Conservation (phyloP, 1,284 basidiomycete genomes). For the Boletus semigastroideus region DNA sequence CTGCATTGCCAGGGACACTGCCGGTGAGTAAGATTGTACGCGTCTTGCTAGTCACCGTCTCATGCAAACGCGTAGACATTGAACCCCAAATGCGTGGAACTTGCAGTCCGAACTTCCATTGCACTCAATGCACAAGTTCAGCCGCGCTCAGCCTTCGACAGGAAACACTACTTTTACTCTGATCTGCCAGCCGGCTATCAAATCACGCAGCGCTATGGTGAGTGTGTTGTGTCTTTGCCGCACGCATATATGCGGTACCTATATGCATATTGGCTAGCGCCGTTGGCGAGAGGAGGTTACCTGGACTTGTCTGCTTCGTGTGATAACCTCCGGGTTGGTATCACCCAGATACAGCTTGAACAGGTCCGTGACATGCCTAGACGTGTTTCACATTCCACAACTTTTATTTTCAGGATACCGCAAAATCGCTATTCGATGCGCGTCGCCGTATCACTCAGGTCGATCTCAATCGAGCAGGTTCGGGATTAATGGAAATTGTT, state of each 20-base stretch:
- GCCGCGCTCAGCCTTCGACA: conserved; percentile 80
- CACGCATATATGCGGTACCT: background rate
- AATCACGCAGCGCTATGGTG: conserved; percentile 93
- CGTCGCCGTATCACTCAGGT: conserved; percentile 61
- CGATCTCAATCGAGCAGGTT: conserved; percentile 91
- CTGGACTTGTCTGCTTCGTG: conserved; percentile 55
- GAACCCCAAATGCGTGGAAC: conserved; percentile 77
- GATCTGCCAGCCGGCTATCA: conserved; percentile 96
- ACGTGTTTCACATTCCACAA: conserved; percentile 1
- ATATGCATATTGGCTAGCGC: conserved; percentile 46
- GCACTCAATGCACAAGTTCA: conserved; percentile 80
- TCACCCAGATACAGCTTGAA: conserved; percentile 95
- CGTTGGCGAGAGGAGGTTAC: conserved; percentile 68
- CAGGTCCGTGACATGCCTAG: conserved; percentile 59
- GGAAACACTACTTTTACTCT: conserved; percentile 98
- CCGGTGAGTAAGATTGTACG: conserved; percentile 58
- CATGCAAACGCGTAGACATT: conserved; percentile 52
- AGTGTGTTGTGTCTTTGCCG: conserved; percentile 19
- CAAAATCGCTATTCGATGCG: conserved; percentile 78
- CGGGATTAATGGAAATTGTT: conserved; percentile 94
- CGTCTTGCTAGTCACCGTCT: background rate
- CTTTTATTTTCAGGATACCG: conserved; percentile 73
- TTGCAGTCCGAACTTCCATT: conserved; percentile 81
- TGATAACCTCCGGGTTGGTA: conserved; percentile 57
- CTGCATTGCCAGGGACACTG: conserved; percentile 90